Percentiles rank a stretch among this genome's conserved stretches.
These are phyloP conservation scores for Carex pumila DNA, from an alignment of 176 grass and related monocot species.

Conservation along the genomic window DNA sequence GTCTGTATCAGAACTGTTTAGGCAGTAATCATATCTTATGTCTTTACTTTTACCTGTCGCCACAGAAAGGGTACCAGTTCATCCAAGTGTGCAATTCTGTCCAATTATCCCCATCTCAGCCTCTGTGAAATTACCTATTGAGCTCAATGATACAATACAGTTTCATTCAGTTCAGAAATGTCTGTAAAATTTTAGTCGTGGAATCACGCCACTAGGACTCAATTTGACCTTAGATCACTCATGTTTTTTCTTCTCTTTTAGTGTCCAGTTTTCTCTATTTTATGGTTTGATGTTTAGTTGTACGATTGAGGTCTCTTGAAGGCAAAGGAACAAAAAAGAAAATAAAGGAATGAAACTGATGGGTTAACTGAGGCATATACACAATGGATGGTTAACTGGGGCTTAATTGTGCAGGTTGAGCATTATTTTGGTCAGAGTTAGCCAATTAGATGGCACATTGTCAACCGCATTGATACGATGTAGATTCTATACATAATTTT, in stretches of 20 bases:
- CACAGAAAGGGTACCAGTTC: neutral
- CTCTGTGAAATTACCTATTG: neutral
- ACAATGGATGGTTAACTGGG: neutral
- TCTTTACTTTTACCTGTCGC: constrained; percentile 10
- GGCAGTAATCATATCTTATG: neutral
- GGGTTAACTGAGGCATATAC: neutral
- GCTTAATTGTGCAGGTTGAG: neutral
- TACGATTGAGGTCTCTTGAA: neutral
- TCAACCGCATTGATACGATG: neutral
- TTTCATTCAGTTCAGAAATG: neutral
- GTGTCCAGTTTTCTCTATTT: neutral
- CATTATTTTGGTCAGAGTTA: neutral
- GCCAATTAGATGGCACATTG: neutral
- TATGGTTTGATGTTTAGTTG: neutral
- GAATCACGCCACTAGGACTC: neutral
- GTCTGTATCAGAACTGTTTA: constrained; percentile 48
- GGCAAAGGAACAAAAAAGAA: neutral
- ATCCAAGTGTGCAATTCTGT: neutral
- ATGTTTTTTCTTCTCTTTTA: neutral
- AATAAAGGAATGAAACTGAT: neutral
- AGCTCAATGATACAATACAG: neutral
- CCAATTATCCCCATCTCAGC: neutral
- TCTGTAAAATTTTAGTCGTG: neutral
- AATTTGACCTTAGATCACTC: neutral
- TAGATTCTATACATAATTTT: neutral